Conservation (phyloP, 1,139 yeast species). For the Suhomyces kunorum region DNA sequence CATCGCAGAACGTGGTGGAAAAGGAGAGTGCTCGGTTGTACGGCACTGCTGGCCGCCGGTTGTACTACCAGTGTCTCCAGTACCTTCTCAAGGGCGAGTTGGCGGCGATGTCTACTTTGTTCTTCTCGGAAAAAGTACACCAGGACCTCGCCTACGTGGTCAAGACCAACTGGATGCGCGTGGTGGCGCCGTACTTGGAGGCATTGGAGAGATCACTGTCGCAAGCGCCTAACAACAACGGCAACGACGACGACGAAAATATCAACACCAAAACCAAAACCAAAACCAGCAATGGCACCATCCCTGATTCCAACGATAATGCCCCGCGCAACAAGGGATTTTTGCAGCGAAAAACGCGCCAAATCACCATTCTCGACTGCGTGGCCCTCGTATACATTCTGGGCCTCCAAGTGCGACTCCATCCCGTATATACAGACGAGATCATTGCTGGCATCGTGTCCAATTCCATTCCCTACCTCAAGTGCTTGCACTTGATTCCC, state of each 20-base stretch:
- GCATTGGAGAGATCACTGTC: neutral
- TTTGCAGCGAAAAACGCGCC: neutral
- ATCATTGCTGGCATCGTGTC: constrained; percentile 30
- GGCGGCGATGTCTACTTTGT: constrained; percentile 23
- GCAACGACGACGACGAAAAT: neutral
- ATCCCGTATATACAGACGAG: constrained; percentile 42
- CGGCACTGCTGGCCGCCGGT: constrained; percentile 55
- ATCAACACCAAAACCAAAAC: neutral
- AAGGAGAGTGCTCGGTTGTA: constrained; percentile 25
- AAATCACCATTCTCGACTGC: constrained; percentile 25
- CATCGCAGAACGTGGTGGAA: constrained; percentile 8
- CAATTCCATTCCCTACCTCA: constrained; percentile 43
- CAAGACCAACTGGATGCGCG: constrained; percentile 19
- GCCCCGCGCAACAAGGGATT: neutral
- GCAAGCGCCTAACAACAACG: neutral
- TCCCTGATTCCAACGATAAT: no score
- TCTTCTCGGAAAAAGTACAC: constrained; percentile 22
- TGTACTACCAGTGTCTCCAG: constrained; percentile 57
- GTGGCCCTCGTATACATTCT: constrained; percentile 43
- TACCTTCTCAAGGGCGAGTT: constrained; percentile 53
- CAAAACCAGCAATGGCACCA: neutral
- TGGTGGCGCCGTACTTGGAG: constrained; percentile 47
- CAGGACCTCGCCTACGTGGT: constrained; percentile 16
- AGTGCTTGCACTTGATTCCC: constrained; percentile 35
- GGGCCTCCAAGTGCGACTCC: constrained; percentile 30